A percentile compares a stretch with the other conserved stretches of the same genome.
Conservation (phyloP, 2,329 filamentous ascomycete species). For the Colletotrichum lupini region DNA sequence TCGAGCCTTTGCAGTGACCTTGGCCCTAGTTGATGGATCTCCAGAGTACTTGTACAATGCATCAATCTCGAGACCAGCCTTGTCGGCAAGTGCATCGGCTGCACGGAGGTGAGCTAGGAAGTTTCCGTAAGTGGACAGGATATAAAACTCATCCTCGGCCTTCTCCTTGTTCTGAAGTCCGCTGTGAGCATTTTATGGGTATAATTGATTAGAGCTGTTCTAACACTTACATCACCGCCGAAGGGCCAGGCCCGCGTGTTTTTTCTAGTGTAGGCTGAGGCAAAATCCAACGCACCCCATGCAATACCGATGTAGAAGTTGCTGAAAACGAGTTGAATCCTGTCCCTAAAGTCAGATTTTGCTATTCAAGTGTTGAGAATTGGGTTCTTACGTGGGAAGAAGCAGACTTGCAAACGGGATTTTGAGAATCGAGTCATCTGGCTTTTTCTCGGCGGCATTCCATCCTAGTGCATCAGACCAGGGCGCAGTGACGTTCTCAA, state of each 20-base stretch:
- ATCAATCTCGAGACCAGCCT: slow-evolving; percentile 61
- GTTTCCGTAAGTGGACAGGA: slow-evolving; percentile 72
- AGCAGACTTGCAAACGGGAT: slow-evolving; percentile 68
- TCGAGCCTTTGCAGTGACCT: slow-evolving; percentile 61
- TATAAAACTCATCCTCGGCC: slow-evolving; percentile 72
- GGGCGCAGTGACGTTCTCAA: slow-evolving; percentile 65
- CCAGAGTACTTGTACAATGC: slow-evolving; percentile 54
- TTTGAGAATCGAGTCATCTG: slow-evolving; percentile 59
- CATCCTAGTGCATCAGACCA: slow-evolving; percentile 74
- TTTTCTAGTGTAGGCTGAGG: slow-evolving; percentile 65
- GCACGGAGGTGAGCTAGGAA: slow-evolving; percentile 72
- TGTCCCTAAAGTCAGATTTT: slow-evolving; percentile 34
- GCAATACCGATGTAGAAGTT: slow-evolving; percentile 76
- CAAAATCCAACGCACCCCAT: slow-evolving; percentile 65
- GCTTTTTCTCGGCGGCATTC: slow-evolving; percentile 61
- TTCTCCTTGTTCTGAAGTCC: slow-evolving; percentile 60
- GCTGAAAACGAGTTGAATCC: slow-evolving; percentile 73
- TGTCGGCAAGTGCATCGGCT: slow-evolving; percentile 67
- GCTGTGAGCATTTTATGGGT: not conserved
- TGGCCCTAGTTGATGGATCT: slow-evolving; percentile 50
- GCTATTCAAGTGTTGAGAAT: not conserved
- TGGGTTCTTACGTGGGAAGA: slow-evolving; percentile 61
- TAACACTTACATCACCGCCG: slow-evolving; percentile 64
- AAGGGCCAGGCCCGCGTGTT: slow-evolving; percentile 72
- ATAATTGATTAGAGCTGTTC: fast-evolving